These are phyloP conservation scores for Rhizopus microsporus DNA, from an alignment of 371 early-diverging fungal genomes.

Conservation along the genomic window DNA sequence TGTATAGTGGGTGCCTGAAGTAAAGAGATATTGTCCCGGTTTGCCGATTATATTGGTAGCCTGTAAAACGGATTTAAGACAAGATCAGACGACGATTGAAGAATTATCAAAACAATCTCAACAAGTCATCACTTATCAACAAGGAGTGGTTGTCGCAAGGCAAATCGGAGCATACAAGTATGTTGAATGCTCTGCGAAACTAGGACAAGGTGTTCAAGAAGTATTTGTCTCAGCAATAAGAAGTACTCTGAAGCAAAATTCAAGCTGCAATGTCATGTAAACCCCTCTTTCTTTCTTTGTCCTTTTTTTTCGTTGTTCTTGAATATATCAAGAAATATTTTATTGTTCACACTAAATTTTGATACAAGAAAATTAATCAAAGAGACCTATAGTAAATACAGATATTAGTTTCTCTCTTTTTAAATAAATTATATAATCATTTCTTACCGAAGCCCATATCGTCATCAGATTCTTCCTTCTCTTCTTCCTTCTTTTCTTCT, in stretches of 20 bases:
- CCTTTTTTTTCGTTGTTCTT: background rate
- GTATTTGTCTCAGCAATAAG: conserved; percentile 29
- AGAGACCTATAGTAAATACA: conserved; percentile 62
- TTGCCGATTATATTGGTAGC: conserved; percentile 52
- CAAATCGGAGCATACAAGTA: conserved; percentile 31
- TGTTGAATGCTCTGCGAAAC: conserved; percentile 36
- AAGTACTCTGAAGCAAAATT: conserved; percentile 23
- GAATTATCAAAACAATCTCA: conserved; percentile 24
- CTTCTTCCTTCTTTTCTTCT: conserved; percentile 67
- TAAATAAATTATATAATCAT: background rate
- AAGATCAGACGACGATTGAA: conserved; percentile 31
- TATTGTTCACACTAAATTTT: background rate
- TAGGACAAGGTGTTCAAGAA: conserved; percentile 33
- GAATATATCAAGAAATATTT: conserved; percentile 1
- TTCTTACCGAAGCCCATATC: conserved; percentile 87
- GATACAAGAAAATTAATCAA: conserved; percentile 65
- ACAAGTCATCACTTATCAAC: conserved; percentile 33
- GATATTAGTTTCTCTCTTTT: background rate
- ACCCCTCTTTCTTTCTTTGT: background rate
- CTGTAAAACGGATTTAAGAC: conserved; percentile 53
- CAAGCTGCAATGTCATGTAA: conserved; percentile 21
- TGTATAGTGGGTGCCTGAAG: conserved; percentile 56
- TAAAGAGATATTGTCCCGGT: conserved; percentile 38
- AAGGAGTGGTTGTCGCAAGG: conserved; percentile 25
- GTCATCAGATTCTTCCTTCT: conserved; percentile 90